Percentiles rank a stretch among this genome's conserved stretches.
These are phyloP conservation scores for Helianthus tuberosus DNA, from an alignment of 129 eudicot genomes.

Conservation along the genomic window DNA sequence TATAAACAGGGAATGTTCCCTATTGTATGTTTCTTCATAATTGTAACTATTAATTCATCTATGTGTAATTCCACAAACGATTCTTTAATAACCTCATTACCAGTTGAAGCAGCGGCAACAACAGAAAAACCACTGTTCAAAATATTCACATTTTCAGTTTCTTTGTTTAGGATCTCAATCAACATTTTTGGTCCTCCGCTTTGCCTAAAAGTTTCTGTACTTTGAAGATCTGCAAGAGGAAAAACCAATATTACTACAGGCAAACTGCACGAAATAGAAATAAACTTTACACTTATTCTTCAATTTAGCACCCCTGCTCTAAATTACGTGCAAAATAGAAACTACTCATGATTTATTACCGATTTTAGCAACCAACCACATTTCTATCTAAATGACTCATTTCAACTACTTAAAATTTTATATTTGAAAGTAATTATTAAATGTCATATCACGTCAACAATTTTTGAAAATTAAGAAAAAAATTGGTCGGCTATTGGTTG, in stretches of 20 bases:
- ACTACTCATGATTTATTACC: not conserved
- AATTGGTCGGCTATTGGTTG: not conserved
- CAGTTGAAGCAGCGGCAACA: slow-evolving; percentile 88
- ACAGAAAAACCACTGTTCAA: slow-evolving; percentile 73
- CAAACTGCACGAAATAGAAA: not conserved
- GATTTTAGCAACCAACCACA: not conserved
- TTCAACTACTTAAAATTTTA: not conserved
- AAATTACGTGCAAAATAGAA: not conserved
- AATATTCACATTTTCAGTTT: slow-evolving; percentile 46
- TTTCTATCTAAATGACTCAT: not conserved
- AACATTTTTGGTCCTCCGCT: slow-evolving; percentile 70
- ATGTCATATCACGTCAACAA: not conserved
- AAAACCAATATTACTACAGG: not conserved
- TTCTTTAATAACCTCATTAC: slow-evolving; percentile 91
- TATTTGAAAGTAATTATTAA: not conserved
- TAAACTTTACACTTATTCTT: not conserved
- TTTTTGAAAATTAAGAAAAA: not conserved
- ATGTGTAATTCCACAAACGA: slow-evolving; percentile 77
- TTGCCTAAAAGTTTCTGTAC: slow-evolving; percentile 70
- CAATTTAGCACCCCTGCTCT: not conserved
- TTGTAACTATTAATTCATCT: slow-evolving; percentile 59
- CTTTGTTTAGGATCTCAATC: slow-evolving; percentile 52
- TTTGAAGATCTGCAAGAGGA: slow-evolving; percentile 70
- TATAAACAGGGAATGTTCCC: slow-evolving; percentile 65
- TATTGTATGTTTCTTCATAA: slow-evolving; percentile 50